phyloP scores from a whole-genome alignment of 148 eudicot genomes.

The Fallopia convolvulus region DNA sequence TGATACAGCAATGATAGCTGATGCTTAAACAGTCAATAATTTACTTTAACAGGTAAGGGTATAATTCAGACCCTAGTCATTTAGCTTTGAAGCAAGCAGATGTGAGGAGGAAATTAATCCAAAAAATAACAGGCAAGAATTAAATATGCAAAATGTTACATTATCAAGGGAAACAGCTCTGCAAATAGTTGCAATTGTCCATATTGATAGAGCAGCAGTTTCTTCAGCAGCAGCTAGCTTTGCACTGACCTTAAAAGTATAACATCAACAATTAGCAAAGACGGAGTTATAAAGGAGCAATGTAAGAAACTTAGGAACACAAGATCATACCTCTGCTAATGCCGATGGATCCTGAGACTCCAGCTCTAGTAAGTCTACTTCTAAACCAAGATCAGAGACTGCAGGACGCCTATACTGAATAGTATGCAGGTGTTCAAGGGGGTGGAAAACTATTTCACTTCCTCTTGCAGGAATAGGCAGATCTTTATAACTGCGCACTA shows the following conservation, averaged over 20 bases:
- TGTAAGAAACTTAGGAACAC: slow-evolving; percentile 14
- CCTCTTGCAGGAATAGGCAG: slow-evolving; percentile 64
- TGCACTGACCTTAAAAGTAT: slow-evolving; percentile 47
- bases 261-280: not conserved
- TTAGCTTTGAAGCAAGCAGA: not conserved
- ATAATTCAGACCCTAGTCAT: not conserved
- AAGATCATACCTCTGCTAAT: slow-evolving; percentile 45
- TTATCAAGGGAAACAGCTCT: slow-evolving; percentile 87
- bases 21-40: not conserved
- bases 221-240: slow-evolving; percentile 88
- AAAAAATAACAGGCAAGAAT: not conserved
- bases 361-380: slow-evolving; percentile 29
- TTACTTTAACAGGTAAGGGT: not conserved
- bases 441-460: slow-evolving; percentile 62
- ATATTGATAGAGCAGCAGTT: slow-evolving; percentile 75
- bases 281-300: slow-evolving; percentile 2
- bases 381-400: slow-evolving; percentile 48
- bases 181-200: slow-evolving; percentile 89
- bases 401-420: slow-evolving; percentile 59
- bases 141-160: slow-evolving; percentile 32
- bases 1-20: not conserved
- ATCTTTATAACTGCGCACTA: slow-evolving; percentile 67
- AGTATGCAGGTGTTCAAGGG: slow-evolving; percentile 86
- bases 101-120: not conserved
- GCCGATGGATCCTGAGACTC: slow-evolving; percentile 28